These are phyloP conservation scores for Typha latifolia DNA, from an alignment of 176 grass and related monocot genomes.

Conservation along the genomic window DNA sequence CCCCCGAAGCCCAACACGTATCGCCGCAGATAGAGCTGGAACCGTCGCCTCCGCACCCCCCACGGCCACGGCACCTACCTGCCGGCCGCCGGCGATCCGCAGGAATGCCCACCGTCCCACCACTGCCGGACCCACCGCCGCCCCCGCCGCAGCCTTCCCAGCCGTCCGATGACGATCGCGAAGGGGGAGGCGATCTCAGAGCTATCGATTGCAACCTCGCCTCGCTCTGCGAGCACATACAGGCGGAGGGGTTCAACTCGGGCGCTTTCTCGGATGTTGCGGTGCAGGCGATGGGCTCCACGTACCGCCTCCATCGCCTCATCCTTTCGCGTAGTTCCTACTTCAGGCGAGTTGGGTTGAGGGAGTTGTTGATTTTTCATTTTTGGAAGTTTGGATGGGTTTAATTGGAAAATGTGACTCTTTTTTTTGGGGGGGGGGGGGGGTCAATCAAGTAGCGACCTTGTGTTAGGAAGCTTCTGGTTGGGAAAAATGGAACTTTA, in stretches of 20 bases:
- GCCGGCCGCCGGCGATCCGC: not conserved
- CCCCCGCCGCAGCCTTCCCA: constrained; percentile 14
- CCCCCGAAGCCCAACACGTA: too few species aligned
- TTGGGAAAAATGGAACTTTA: too few species aligned
- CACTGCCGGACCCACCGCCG: constrained; percentile 1
- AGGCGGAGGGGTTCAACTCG: constrained; percentile 65
- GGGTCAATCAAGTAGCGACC: too few species aligned
- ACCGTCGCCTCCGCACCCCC: not conserved
- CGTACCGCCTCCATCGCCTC: constrained; percentile 80
- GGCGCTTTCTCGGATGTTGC: constrained; percentile 85
- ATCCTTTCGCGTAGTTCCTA: constrained; percentile 95
- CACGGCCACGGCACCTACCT: not conserved
- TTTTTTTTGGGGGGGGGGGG: not conserved
- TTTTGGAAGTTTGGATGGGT: not conserved
- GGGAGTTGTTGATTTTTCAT: not conserved
- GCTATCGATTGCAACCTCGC: constrained; percentile 78
- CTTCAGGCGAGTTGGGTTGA: constrained; percentile 92
- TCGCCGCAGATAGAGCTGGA: too few species aligned
- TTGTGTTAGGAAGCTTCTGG: too few species aligned
- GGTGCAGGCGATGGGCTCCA: constrained; percentile 80
- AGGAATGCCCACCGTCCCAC: not conserved
- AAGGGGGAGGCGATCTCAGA: constrained; percentile 36
- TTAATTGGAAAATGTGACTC: not conserved
- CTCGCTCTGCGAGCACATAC: constrained; percentile 85
- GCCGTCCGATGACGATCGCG: constrained; percentile 23